Conservation (phyloP, 345 rosid genomes). For the Balakata baccata region DNA sequence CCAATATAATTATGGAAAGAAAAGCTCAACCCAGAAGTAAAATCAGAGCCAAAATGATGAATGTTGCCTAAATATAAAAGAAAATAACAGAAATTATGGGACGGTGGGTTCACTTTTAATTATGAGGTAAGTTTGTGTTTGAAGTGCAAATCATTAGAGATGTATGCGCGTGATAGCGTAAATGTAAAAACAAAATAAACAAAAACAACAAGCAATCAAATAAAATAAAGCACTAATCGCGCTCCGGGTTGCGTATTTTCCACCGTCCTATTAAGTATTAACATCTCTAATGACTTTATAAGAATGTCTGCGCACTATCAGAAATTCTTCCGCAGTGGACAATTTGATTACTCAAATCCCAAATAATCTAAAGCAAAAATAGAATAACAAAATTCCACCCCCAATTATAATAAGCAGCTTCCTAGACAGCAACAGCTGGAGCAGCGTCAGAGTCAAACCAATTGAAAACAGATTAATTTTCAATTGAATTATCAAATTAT, state of each 20-base stretch:
- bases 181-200: background rate
- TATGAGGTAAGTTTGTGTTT: background rate
- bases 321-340: no score
- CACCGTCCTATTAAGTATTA: background rate
- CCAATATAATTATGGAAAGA: background rate
- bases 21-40: background rate
- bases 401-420: background rate
- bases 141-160: conserved; percentile 4
- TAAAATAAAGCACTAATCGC: background rate
- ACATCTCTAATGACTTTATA: background rate
- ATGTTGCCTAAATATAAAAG: background rate
- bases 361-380: no score
- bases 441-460: background rate
- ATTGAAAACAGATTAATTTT: background rate
- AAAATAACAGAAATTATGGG: background rate
- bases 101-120: conserved; percentile 27
- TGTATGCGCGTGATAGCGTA: conserved; percentile 10
- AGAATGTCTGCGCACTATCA: conserved; percentile 35
- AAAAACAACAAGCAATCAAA: background rate
- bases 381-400: no score
- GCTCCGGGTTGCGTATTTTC: conserved; percentile 21
- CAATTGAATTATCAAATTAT: background rate
- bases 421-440: conserved; percentile 14
- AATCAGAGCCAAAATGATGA: background rate
- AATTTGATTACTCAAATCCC: no score